Conservation (phyloP, 75 land plant genomes). For the Cupressus sempervirens region DNA sequence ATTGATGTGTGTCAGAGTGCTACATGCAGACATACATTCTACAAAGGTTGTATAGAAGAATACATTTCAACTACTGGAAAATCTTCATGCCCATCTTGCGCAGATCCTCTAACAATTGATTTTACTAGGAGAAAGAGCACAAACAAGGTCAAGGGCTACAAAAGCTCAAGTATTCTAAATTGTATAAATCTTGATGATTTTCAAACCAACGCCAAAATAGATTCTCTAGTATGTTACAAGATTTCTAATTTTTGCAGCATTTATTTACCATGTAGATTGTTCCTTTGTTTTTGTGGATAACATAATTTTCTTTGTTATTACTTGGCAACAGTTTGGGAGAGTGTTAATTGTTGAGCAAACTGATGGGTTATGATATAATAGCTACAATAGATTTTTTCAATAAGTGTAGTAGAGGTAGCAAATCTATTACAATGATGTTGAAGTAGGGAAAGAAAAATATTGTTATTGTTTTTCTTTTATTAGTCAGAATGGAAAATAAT, state of each 20-base stretch:
- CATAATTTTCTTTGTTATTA: not conserved
- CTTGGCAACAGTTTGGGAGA: not conserved
- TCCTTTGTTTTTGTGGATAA: not conserved
- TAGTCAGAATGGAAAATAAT: not conserved
- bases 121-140: slow-evolving; percentile 28
- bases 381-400: not conserved
- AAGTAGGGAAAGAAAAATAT: not conserved
- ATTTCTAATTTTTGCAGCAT: not conserved
- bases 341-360: not conserved
- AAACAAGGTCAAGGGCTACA: slow-evolving; percentile 46
- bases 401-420: too few species aligned
- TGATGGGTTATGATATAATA: not conserved
- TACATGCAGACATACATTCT: slow-evolving; percentile 65
- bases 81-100: slow-evolving; percentile 64
- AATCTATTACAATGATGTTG: not conserved
- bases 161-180: slow-evolving; percentile 57
- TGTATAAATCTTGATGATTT: slow-evolving; percentile 54
- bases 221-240: slow-evolving; percentile 65
- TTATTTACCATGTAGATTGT: not conserved
- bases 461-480: not conserved
- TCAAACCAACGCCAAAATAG: slow-evolving; percentile 87
- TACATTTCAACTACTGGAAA: slow-evolving; percentile 31
- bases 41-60: slow-evolving; percentile 63
- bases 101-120: slow-evolving; percentile 69
- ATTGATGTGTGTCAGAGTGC: slow-evolving; percentile 48